phyloP scores from a whole-genome alignment of 2,329 filamentous ascomycete genomes.

The Volutella citrinella region DNA sequence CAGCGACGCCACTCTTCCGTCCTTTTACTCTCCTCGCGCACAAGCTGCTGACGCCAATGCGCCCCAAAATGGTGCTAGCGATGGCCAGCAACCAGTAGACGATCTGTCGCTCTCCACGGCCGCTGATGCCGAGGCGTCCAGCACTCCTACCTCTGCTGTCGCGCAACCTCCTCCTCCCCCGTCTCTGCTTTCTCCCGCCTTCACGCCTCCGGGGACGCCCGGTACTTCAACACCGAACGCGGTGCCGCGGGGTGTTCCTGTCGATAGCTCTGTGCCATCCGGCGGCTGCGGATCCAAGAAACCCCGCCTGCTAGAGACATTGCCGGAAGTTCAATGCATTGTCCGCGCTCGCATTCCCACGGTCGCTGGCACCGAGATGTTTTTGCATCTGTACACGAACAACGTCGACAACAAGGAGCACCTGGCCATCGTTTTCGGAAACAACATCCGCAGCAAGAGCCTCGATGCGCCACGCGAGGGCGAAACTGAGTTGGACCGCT shows the following conservation, averaged over 20 bases:
- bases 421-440: conserved; percentile 93
- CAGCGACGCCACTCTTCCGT: conserved; percentile 38
- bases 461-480: conserved; percentile 70
- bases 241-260: conserved; percentile 51
- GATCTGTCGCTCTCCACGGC: conserved; percentile 36
- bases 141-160: conserved; percentile 13
- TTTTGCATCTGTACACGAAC: conserved; percentile 91
- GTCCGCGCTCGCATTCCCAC: conserved; percentile 95
- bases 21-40: conserved; percentile 45
- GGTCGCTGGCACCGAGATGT: conserved; percentile 91
- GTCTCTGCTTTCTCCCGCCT: conserved; percentile 83
- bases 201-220: conserved; percentile 68
- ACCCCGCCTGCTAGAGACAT: conserved; percentile 68
- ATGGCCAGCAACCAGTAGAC: conserved; percentile 28
- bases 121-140: conserved; percentile 7
- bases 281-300: conserved; percentile 62
- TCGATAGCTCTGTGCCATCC: conserved; percentile 56
- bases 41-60: conserved; percentile 21
- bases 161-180: conserved; percentile 45
- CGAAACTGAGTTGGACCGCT: conserved; percentile 84
- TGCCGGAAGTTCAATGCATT: conserved; percentile 88
- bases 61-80: conserved; percentile 12
- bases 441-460: conserved; percentile 70
- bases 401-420: conserved; percentile 94
- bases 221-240: conserved; percentile 52